Evolutionary conservation across 2,329 filamentous ascomycete genomes (phyloP).

Genomic region (Sporothrix euskadiensis): DNA sequence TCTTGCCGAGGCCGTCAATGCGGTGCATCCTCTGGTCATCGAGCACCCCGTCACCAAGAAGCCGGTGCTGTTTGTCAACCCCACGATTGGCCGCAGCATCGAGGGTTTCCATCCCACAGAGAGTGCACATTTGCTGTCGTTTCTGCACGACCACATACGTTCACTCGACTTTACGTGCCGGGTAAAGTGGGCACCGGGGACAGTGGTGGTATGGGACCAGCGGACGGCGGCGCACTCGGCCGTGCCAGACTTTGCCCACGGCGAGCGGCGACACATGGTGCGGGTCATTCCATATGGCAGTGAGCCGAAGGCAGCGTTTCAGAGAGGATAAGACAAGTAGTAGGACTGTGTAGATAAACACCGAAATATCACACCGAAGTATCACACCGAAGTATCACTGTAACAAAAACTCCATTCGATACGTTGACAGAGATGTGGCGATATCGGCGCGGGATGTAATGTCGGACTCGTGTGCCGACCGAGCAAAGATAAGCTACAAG

Average conservation of each 20-base stretch:
- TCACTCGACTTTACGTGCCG: conserved; percentile 50
- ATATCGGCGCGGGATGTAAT: not conserved
- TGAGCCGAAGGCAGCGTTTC: conserved; percentile 16
- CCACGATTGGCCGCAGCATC: conserved; percentile 47
- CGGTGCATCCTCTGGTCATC: conserved; percentile 75
- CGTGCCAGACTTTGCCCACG: conserved; percentile 31
- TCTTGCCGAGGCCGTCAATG: conserved; percentile 54
- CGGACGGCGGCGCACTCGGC: conserved; percentile 33
- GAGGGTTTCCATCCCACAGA: conserved; percentile 84
- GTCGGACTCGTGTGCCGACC: not conserved
- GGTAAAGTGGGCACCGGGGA: conserved; percentile 49
- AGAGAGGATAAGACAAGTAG: not conserved
- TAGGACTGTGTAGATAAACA: not conserved
- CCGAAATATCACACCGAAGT: no score
- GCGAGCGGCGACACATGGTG: conserved; percentile 34
- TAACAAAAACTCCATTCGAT: no score
- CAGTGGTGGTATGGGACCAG: conserved; percentile 46
- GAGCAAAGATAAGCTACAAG: not conserved
- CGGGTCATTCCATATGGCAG: conserved; percentile 33
- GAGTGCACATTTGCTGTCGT: conserved; percentile 57
- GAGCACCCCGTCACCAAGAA: conserved; percentile 81
- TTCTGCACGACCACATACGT: conserved; percentile 47
- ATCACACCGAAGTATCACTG: no score
- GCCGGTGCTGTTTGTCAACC: conserved; percentile 78
- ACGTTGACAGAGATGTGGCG: not conserved